Base-by-base conservation (phyloP, 1,139 yeast species). In the Kluyveromyces marxianus region DNA sequence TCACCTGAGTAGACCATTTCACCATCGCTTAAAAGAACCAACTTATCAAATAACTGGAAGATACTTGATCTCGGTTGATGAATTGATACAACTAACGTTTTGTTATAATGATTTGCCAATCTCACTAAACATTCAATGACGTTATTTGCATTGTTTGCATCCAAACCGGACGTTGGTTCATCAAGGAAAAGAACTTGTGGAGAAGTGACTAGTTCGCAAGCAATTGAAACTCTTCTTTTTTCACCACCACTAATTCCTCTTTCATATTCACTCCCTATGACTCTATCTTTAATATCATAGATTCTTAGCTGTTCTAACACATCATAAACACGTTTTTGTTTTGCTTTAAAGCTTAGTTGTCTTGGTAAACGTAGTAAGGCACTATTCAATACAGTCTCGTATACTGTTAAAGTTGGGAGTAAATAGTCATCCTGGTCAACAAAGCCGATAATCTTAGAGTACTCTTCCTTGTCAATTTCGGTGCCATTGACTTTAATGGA, bases 31-130 rank as follows among this genome's bases (percentile, higher is more conserved):
- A 92, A 72, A 43, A 92, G 69, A 2, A 92, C 66, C 45, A 92
- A 72, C 54, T 83, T 83, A 62, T 90, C 97, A 67, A 92, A 92
- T 46, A 88, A 69, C 0, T 96, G 81, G 29, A 92, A 97, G 61
- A 92, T 90, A 58, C 92, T 92, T 50, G 96, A 87, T 61, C 98
- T 77, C n/a, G 98, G 98, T 62, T 92, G 98, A 67, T 92, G 98
- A 53, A 92, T 92, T 0, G 98, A 88, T 61, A 92, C 83, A 1
- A 92, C 79, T 41, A 92, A 82, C 0, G 98, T 90, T 60, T 97
- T 78, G 50, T 83, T 81, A 63, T 82, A 86, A 55, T 82, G 84
- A 49, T 82, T 73, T 0, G 97, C 88, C 50, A 92, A 73, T 50
- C 85, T 77, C 2, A 85, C 92, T 46, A 92, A 72, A 52, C 89